A percentile compares a stretch with the other conserved stretches of the same genome.
Evolutionary conservation across 2,329 filamentous ascomycete genomes (phyloP).

Genomic region (Trichophyton rubrum): DNA sequence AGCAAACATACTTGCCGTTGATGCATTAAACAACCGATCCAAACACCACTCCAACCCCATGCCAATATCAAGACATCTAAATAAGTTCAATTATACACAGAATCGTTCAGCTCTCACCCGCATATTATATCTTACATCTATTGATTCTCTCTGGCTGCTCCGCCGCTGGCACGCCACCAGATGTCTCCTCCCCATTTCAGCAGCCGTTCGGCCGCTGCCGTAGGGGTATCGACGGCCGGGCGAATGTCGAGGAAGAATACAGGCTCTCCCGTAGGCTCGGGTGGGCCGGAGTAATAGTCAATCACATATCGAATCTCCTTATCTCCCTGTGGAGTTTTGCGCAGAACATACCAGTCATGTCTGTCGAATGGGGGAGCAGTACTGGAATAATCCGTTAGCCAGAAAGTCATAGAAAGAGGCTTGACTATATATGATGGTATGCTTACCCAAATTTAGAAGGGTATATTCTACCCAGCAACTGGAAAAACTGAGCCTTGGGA

Average conservation of each 20-base stretch:
- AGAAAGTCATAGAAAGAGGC: not conserved
- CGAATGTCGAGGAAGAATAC: constrained; percentile 94
- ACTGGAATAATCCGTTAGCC: constrained; percentile 30
- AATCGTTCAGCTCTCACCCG: not conserved
- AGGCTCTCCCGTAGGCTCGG: constrained; percentile 73
- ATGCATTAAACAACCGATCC: not conserved
- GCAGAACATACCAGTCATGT: constrained; percentile 90
- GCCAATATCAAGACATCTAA: not conserved
- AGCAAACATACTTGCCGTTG: too few relatives aligned
- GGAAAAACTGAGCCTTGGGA: constrained; percentile 76
- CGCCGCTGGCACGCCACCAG: constrained; percentile 82
- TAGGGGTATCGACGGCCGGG: constrained; percentile 72
- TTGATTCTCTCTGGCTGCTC: constrained; percentile 41
- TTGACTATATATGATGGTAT: not conserved
- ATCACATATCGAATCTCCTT: constrained; percentile 89
- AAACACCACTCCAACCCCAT: not conserved
- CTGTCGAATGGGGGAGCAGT: constrained; percentile 84
- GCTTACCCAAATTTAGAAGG: constrained; percentile 65
- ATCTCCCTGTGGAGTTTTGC: constrained; percentile 52
- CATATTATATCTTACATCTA: not conserved
- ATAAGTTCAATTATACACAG: not conserved
- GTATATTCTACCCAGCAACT: constrained; percentile 65
- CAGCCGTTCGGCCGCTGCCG: constrained; percentile 64
- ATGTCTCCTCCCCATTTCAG: constrained; percentile 86
- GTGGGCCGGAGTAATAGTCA: constrained; percentile 81